Conservation (phyloP, 2,329 filamentous ascomycete species). For the Aureobasidium pullulans region DNA sequence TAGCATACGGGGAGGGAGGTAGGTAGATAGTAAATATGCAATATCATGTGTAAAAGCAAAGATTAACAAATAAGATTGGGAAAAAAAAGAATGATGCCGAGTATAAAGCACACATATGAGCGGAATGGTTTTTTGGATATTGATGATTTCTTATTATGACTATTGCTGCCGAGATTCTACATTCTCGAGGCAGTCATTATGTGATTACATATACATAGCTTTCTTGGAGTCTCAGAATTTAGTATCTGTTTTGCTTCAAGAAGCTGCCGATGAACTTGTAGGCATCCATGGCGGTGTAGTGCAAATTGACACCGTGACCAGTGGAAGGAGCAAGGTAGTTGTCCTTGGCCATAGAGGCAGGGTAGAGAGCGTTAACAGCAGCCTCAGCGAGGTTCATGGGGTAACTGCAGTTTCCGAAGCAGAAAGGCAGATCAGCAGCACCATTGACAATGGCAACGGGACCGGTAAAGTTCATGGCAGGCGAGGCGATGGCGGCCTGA, state of each 20-base stretch:
- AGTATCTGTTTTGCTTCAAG: conserved; percentile 14
- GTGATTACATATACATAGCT: too few species aligned
- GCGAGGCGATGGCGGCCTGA: conserved; percentile 14
- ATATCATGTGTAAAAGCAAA: too few species aligned
- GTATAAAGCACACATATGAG: too few species aligned
- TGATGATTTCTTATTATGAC: too few species aligned
- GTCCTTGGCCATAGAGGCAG: conserved; percentile 16
- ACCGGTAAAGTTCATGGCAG: conserved; percentile 20
- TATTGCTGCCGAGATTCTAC: too few species aligned
- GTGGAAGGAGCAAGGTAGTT: conserved; percentile 21
- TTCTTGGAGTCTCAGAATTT: background rate
- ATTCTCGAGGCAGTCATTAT: too few species aligned
- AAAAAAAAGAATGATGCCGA: too few species aligned
- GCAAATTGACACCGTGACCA: conserved; percentile 28
- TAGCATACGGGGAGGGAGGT: too few species aligned
- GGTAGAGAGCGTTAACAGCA: conserved; percentile 21
- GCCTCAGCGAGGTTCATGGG: conserved; percentile 20
- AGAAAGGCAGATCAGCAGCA: conserved; percentile 25
- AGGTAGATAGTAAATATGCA: too few species aligned
- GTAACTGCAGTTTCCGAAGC: conserved; percentile 25
- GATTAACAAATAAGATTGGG: too few species aligned
- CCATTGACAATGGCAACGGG: conserved; percentile 27
- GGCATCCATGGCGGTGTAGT: conserved; percentile 24
- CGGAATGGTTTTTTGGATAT: too few species aligned
- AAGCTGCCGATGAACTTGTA: conserved; percentile 24